These are phyloP conservation scores for Apiotrichum porosum DNA, from an alignment of 1,284 basidiomycete species.

Conservation along the genomic window DNA sequence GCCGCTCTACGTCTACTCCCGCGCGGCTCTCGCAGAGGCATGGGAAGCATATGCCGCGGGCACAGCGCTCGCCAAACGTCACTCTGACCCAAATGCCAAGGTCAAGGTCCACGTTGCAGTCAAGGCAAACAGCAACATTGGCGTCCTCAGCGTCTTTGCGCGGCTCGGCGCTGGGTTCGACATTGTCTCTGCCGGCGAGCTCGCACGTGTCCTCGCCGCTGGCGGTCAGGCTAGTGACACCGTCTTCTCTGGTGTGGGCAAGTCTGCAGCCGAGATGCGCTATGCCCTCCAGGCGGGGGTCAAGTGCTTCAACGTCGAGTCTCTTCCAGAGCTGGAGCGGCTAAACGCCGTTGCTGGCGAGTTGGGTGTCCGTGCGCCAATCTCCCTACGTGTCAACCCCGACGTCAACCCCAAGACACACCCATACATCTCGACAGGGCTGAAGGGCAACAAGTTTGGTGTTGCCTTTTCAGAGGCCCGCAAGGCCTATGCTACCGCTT, in stretches of 20 bases:
- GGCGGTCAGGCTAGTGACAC: slow-evolving; percentile 1
- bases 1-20: slow-evolving; percentile 14
- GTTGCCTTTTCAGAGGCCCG: slow-evolving; percentile 2
- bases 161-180: slow-evolving; percentile 11
- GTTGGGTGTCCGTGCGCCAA: background rate
- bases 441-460: slow-evolving; percentile 14
- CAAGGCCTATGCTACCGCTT: background rate
- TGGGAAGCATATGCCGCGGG: slow-evolving; percentile 1
- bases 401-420: slow-evolving; percentile 11
- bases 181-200: slow-evolving; percentile 10
- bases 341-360: slow-evolving; percentile 3
- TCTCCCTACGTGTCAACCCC: slow-evolving; percentile 7
- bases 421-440: slow-evolving; percentile 5
- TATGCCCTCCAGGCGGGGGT: slow-evolving; percentile 4
- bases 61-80: background rate
- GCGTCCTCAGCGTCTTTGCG: slow-evolving; percentile 6
- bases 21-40: background rate
- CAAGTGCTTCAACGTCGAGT: slow-evolving; percentile 17
- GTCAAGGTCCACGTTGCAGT: slow-evolving; percentile 9
- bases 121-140: slow-evolving; percentile 13
- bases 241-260: slow-evolving; percentile 12
- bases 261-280: slow-evolving; percentile 5
- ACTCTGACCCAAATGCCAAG: background rate
- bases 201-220: slow-evolving; percentile 7
- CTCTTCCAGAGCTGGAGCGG: slow-evolving; percentile 3